Base-by-base conservation (phyloP, 768 basidiomycete genomes). In the Pseudohyphozyma bogoriensis region DNA sequence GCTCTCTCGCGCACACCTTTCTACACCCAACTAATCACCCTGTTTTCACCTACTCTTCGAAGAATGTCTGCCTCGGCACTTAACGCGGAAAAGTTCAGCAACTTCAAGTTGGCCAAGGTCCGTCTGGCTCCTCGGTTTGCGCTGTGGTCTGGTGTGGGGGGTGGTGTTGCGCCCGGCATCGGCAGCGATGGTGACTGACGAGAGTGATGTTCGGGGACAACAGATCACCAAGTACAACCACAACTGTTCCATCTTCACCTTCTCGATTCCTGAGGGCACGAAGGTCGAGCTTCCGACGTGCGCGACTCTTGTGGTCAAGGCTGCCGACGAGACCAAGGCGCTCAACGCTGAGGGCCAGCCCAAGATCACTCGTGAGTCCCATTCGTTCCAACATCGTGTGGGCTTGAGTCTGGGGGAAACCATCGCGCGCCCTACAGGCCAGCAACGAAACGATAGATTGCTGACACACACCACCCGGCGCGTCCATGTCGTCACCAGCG, bases 221-320 rank as follows among this genome's bases (percentile, higher is more conserved):
- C 40, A 83, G 70, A 72, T 76, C 28, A 72, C 58, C 22, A 44
- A 57, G 29, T 95, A 93, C 79, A 97, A 95, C 81, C 86, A 96
- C 80, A 95, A 97, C 76, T 86, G 89, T 18, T 78, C 87, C 35
- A 82, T 80, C 83, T 90, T 73, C 54, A 29, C 55, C 40, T 66
- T 70, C 28, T 55, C 45, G 66, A 79, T 93, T 24, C 87, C 87
- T 54, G 81, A 86, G 46, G 81, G 83, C 65, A 80, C 86, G 51
- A 83, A 86, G n/a, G 0, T 84, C 88, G 10, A 79, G 87, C 39
- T 79, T 91, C 16, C 86, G 86, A 5, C 78, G 90, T 56, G 79
- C 89, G 16, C 87, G 86, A 86, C 84, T 64, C 77, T 97, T 20
- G 71, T 89, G 56, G 81, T 91, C 68, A 85, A 83, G 74, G 78